A percentile compares a stretch with the other conserved stretches of the same genome.
Evolutionary conservation across 306 rosid genomes (phyloP).

Genomic region (Herpetospermum pedunculosum): DNA sequence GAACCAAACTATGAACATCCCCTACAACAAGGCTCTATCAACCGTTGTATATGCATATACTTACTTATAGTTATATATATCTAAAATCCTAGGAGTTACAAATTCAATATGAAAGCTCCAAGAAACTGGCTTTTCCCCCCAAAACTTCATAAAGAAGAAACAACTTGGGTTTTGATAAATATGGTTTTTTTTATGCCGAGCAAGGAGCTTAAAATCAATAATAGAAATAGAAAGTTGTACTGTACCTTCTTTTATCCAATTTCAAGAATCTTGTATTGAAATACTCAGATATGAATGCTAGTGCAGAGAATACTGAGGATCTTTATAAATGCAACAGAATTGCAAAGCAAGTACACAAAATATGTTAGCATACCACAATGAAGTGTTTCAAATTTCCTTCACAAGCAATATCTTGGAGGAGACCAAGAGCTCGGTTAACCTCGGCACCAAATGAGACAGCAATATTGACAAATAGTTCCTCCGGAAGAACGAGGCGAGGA

Average conservation of each 20-base stretch:
- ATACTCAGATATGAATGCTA: neutral
- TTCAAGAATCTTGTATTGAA: neutral
- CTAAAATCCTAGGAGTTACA: neutral
- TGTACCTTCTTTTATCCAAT: too few relatives aligned
- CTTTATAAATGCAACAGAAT: neutral
- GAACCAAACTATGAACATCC: neutral
- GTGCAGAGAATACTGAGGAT: neutral
- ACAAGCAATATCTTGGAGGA: conserved; percentile 75
- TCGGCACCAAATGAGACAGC: conserved; percentile 42
- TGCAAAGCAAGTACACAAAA: neutral
- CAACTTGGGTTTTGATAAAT: neutral
- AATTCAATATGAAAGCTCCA: neutral
- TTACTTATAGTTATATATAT: too few relatives aligned
- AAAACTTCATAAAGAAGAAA: neutral
- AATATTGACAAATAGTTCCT: conserved; percentile 45
- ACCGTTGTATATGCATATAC: neutral
- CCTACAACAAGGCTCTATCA: neutral
- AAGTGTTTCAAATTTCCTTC: conserved; percentile 70
- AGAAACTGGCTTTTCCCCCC: too few relatives aligned
- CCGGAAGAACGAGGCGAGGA: conserved; percentile 65
- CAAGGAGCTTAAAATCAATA: neutral
- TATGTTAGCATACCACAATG: conserved; percentile 36
- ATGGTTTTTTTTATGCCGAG: neutral
- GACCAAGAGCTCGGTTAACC: conserved; percentile 50
- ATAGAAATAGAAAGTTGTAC: neutral